phyloP scores from a whole-genome alignment of 805 yeast genomes.

The Metschnikowia chrysomelidarum region DNA sequence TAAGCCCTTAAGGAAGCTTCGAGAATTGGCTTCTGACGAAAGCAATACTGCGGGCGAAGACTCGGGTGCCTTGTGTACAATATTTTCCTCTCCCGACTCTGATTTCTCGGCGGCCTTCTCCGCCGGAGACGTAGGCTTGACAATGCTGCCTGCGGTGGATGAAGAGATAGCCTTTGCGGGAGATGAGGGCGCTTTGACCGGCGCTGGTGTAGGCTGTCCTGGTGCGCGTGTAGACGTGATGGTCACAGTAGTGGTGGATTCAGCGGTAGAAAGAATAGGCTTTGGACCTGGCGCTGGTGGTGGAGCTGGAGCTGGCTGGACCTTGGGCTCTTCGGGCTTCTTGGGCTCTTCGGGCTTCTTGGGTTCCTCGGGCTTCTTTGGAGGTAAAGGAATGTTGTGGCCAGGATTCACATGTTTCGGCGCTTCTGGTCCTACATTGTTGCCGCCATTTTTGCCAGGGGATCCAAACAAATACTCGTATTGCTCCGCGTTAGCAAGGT shows the following conservation, averaged over 20 bases:
- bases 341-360: too few species aligned
- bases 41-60: constrained; percentile 5
- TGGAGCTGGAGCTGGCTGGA: constrained; percentile 4
- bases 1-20: constrained; percentile 10
- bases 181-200: constrained; percentile 1
- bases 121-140: constrained; percentile 1
- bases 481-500: constrained; percentile 19
- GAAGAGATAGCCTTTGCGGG: background rate
- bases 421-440: background rate
- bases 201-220: constrained; percentile 1
- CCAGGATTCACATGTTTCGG: background rate
- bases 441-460: constrained; percentile 4
- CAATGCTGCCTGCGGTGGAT: constrained; percentile 5
- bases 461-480: constrained; percentile 10
- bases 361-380: too few species aligned
- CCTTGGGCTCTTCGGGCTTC: constrained; percentile 2
- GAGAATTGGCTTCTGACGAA: constrained; percentile 11
- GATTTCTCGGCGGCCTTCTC: constrained; percentile 1
- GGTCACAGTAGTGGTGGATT: background rate
- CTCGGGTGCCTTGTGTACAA: constrained; percentile 1
- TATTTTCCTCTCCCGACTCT: constrained; percentile 2
- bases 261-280: too few species aligned
- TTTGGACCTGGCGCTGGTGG: too few species aligned
- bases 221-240: constrained; percentile 1
- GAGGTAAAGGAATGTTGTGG: background rate